Conservation (phyloP, 2,329 filamentous ascomycete species). For the Aspergillus sp. region DNA sequence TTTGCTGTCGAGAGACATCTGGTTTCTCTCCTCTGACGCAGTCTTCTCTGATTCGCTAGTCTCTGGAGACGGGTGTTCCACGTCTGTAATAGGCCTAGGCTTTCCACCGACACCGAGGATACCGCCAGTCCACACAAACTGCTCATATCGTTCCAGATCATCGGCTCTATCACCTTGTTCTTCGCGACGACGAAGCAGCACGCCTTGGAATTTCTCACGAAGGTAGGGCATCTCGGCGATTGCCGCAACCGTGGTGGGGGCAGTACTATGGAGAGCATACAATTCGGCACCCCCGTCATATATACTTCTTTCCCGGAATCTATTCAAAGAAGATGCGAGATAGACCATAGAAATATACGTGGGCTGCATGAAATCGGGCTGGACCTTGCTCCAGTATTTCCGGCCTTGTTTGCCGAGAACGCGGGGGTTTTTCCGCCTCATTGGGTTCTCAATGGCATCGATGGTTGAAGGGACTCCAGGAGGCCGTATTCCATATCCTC, state of each 20-base stretch:
- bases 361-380: slow-evolving; percentile 39
- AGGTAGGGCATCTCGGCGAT: slow-evolving; percentile 35
- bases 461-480: slow-evolving; percentile 21
- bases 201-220: slow-evolving; percentile 37
- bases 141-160: slow-evolving; percentile 7
- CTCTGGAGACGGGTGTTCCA: no score
- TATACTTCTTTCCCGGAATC: slow-evolving; percentile 32
- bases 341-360: slow-evolving; percentile 42
- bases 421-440: slow-evolving; percentile 13
- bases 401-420: slow-evolving; percentile 27
- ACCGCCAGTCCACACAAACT: slow-evolving; percentile 32
- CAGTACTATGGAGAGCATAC: slow-evolving; percentile 20
- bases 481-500: slow-evolving; percentile 28
- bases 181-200: slow-evolving; percentile 31
- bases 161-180: slow-evolving; percentile 15
- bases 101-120: slow-evolving; percentile 24
- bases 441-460: slow-evolving; percentile 27
- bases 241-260: slow-evolving; percentile 32
- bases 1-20: slow-evolving; percentile 1
- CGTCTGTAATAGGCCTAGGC: slow-evolving; percentile 5
- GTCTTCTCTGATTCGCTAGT: no score
- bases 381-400: slow-evolving; percentile 30
- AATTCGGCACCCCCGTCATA: slow-evolving; percentile 26
- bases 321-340: slow-evolving; percentile 35
- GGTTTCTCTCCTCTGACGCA: no score